phyloP scores from a whole-genome alignment of 2,329 filamentous ascomycete species.

The Ascochyta fabae region DNA sequence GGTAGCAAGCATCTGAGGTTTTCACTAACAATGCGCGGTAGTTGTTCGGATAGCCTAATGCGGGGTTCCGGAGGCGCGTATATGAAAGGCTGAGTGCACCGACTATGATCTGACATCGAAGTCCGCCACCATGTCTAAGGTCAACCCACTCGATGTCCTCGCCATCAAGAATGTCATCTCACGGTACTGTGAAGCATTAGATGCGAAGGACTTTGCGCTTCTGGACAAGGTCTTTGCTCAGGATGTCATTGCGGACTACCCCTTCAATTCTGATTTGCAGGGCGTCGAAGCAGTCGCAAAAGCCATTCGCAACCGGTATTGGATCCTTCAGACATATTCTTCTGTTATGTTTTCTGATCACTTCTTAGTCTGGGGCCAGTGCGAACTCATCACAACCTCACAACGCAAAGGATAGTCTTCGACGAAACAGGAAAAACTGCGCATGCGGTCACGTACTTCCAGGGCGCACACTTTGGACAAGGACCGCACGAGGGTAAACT shows the following conservation, averaged over 20 bases:
- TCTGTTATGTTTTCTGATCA: background rate
- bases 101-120: background rate
- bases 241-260: constrained; percentile 52
- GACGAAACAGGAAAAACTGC: constrained; percentile 38
- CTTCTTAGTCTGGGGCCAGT: constrained; percentile 47
- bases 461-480: constrained; percentile 52
- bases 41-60: background rate
- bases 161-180: constrained; percentile 53
- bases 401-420: constrained; percentile 51
- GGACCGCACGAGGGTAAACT: constrained; percentile 51
- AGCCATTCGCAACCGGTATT: constrained; percentile 45
- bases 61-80: constrained; percentile 11
- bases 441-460: constrained; percentile 50
- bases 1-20: background rate
- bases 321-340: background rate
- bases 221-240: constrained; percentile 50
- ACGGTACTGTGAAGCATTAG: constrained; percentile 54
- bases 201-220: constrained; percentile 50
- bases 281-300: constrained; percentile 43
- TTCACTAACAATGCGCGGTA: no score
- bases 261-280: constrained; percentile 43
- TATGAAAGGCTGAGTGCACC: background rate
- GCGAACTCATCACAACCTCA: constrained; percentile 52
- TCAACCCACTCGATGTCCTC: constrained; percentile 37
- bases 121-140: constrained; percentile 17